A percentile compares a stretch with the other conserved stretches of the same genome.
These are phyloP conservation scores for Hyphopichia fennica DNA, from an alignment of 1,139 yeast species.

Conservation along the genomic window DNA sequence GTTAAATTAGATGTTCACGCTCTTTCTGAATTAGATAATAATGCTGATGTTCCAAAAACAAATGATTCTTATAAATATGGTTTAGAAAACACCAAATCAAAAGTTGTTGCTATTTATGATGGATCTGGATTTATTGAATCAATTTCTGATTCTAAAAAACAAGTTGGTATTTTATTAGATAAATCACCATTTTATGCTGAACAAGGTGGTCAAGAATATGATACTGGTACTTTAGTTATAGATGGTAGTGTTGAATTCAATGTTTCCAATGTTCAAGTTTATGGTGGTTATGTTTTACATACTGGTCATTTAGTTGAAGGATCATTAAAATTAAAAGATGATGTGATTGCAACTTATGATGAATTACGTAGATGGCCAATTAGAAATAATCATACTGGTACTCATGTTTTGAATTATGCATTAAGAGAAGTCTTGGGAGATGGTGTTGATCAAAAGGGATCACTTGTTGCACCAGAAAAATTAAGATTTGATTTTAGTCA, in stretches of 20 bases:
- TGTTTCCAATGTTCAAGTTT: slow-evolving; percentile 87
- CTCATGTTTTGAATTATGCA: slow-evolving; percentile 90
- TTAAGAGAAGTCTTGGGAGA: slow-evolving; percentile 84
- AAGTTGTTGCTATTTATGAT: slow-evolving; percentile 69
- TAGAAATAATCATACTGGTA: slow-evolving; percentile 97
- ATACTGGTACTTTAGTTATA: slow-evolving; percentile 87
- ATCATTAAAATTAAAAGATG: slow-evolving; percentile 59
- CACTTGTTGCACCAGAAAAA: slow-evolving; percentile 93
- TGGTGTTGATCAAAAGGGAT: slow-evolving; percentile 92
- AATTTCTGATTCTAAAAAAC: slow-evolving; percentile 47
- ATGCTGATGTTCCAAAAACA: slow-evolving; percentile 72
- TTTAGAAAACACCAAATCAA: slow-evolving; percentile 58
- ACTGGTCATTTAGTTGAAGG: slow-evolving; percentile 89
- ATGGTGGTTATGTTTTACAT: slow-evolving; percentile 94
- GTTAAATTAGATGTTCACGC: slow-evolving; percentile 91
- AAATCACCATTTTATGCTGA: slow-evolving; percentile 96
- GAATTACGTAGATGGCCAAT: slow-evolving; percentile 96
- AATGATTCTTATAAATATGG: slow-evolving; percentile 79
- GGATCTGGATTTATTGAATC: slow-evolving; percentile 59
- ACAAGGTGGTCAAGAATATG: slow-evolving; percentile 98
- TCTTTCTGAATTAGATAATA: slow-evolving; percentile 63
- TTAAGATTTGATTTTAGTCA: slow-evolving; percentile 94
- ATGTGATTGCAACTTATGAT: slow-evolving; percentile 83
- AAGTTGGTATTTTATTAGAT: slow-evolving; percentile 79
- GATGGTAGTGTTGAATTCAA: slow-evolving; percentile 86